Percentiles rank a stretch among this genome's conserved stretches.
These are phyloP conservation scores for Nitzschia sp. DNA, from an alignment of 108 stramenopile genomes.

Conservation along the genomic window DNA sequence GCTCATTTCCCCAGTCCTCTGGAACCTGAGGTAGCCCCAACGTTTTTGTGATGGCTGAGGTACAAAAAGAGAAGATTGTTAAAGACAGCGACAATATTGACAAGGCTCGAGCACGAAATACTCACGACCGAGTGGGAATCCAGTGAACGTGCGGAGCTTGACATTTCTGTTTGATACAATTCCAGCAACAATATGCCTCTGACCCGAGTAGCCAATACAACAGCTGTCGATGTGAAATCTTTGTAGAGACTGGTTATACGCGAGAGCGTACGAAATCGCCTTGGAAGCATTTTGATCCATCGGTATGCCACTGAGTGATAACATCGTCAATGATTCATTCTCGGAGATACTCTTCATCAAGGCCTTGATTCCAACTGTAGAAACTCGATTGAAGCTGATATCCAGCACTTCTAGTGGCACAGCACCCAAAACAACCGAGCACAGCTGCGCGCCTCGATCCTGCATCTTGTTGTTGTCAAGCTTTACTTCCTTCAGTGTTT, in stretches of 20 bases:
- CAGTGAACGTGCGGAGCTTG: slow-evolving; percentile 61
- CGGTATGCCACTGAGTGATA: slow-evolving; percentile 67
- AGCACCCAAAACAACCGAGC: slow-evolving; percentile 75
- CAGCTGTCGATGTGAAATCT: slow-evolving; percentile 73
- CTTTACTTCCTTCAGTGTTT: slow-evolving; percentile 63
- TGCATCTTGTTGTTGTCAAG: slow-evolving; percentile 81
- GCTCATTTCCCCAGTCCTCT: slow-evolving; percentile 79
- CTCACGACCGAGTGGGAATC: slow-evolving; percentile 79
- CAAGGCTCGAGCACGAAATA: slow-evolving; percentile 6
- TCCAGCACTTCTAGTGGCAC: slow-evolving; percentile 70
- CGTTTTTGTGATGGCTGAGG: slow-evolving; percentile 69
- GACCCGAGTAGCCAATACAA: slow-evolving; percentile 74
- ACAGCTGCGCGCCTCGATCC: slow-evolving; percentile 84
- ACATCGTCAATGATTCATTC: slow-evolving; percentile 48
- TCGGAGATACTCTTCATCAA: slow-evolving; percentile 84
- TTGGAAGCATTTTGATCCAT: slow-evolving; percentile 83
- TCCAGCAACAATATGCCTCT: slow-evolving; percentile 83
- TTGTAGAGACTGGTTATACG: slow-evolving; percentile 73
- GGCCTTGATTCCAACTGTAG: slow-evolving; percentile 80
- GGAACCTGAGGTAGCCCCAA: slow-evolving; percentile 72
- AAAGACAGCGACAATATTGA: neutral
- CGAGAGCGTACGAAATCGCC: slow-evolving; percentile 79
- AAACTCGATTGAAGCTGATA: slow-evolving; percentile 75
- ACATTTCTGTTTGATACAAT: slow-evolving; percentile 75
- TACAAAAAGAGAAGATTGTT: too few species aligned